phyloP scores from a whole-genome alignment of 331 rosid species.

The Rhamnella rubrinervis region DNA sequence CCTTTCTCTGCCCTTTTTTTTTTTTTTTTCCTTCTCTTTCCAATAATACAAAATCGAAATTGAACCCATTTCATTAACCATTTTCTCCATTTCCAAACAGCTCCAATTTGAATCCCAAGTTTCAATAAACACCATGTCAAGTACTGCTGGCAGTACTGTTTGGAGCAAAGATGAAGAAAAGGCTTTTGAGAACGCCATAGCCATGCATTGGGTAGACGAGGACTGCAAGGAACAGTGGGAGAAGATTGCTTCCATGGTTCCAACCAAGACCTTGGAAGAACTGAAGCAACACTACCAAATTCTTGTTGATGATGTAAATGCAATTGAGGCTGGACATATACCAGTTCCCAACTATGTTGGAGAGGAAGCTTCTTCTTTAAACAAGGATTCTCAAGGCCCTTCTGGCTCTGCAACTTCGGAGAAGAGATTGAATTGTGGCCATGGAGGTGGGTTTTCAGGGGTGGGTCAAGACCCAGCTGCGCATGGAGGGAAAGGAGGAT shows the following conservation, averaged over 20 bases:
- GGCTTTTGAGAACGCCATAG: conserved; percentile 86
- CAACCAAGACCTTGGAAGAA: conserved; percentile 66
- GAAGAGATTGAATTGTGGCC: conserved; percentile 63
- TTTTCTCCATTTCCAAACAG: conserved; percentile 39
- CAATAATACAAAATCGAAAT: conserved; percentile 16
- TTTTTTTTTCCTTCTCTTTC: background rate
- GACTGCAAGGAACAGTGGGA: conserved; percentile 73
- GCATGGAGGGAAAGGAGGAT: conserved; percentile 67
- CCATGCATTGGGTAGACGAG: conserved; percentile 72
- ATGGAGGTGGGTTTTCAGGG: conserved; percentile 72
- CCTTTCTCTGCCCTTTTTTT: conserved; percentile 20
- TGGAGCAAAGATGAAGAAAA: conserved; percentile 95
- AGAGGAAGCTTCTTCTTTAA: conserved; percentile 53
- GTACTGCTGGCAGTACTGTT: conserved; percentile 29
- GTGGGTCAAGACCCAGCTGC: conserved; percentile 60
- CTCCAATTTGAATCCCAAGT: conserved; percentile 15
- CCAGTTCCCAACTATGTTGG: conserved; percentile 60
- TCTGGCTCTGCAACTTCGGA: conserved; percentile 54
- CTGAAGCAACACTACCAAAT: conserved; percentile 70
- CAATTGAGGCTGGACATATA: conserved; percentile 75
- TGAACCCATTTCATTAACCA: conserved; percentile 31
- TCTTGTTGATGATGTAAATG: conserved; percentile 70
- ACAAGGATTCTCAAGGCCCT: conserved; percentile 53
- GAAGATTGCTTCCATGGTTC: conserved; percentile 71
- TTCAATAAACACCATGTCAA: conserved; percentile 51